Evolutionary conservation across 495 filamentous ascomycete species (phyloP), one percentile per base, ranked within the genome.

Genomic region (Aspergillus sparsus): DNA sequence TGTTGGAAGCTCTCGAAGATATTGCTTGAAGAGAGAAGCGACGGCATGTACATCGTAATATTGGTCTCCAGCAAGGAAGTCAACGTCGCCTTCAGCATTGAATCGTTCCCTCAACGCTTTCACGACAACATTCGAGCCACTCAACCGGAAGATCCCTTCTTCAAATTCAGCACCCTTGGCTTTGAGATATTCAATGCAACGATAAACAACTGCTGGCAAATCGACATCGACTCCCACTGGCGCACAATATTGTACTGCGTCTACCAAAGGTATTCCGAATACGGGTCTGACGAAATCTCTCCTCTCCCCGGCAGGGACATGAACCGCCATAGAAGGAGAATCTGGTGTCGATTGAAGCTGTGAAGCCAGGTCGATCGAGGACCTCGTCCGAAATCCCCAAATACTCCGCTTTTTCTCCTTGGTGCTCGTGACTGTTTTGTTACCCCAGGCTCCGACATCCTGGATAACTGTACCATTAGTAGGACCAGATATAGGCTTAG

Each of bases 31-130:
- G 44, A 98, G 78, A 35, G 92, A 95, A 11, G 95, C 95, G 8
- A 98, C 89, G 10, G 94, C 94, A 74, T 98, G 94, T 18, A 98
- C 90, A 75, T 98, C 94, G 69, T 96, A 91, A 67, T 93, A 93
- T 63, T 89, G 86, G 37, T 89, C 90, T 55, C 91, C 91, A 2
- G 84, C 82, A 41, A 96, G 68, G 44, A 98, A 83, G 69, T 96
- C 92, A 61, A 98, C 86, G 69, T 98, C 94, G 52, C 92, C 90
- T 79, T 98, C 93, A 41, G 75, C 88, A 70, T 98, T 97, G 74
- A 98, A 98, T 5, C 91, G 86, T 63, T 97, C 92, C 62, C 88
- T 88, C 32, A 98, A 82, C 34, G 85, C 87, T 70, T 94, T 97
- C 75, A 98, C 94, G 37, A 96, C 88, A 53, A 93, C 84, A 67